Percentiles rank a stretch among this genome's conserved stretches.
These are phyloP conservation scores for Epichloe aotearoae DNA, from an alignment of 2,329 filamentous ascomycete genomes.

Conservation along the genomic window DNA sequence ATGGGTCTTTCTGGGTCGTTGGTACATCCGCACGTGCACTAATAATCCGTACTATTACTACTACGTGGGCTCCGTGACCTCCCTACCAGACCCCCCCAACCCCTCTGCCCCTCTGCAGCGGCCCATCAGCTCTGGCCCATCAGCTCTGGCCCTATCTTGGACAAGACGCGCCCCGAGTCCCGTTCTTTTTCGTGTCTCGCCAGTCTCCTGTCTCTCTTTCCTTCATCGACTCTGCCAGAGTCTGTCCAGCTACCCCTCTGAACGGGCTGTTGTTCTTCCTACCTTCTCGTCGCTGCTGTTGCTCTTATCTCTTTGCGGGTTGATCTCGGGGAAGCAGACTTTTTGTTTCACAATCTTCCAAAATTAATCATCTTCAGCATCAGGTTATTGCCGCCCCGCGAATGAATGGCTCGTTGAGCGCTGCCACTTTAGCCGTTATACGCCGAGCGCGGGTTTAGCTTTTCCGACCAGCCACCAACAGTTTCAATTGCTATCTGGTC, in stretches of 20 bases:
- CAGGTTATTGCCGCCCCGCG: background rate
- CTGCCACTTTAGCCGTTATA: background rate
- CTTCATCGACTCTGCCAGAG: constrained; percentile 4
- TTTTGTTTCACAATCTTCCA: background rate
- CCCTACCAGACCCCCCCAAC: too few species aligned
- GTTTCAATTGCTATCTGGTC: background rate
- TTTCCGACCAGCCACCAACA: background rate
- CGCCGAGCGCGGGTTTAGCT: background rate
- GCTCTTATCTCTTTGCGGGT: constrained; percentile 2
- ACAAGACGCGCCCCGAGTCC: background rate
- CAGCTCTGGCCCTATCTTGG: background rate
- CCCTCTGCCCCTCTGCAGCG: background rate
- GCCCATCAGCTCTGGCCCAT: background rate
- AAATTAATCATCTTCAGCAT: background rate
- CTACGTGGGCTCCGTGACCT: background rate
- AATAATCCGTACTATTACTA: too few species aligned
- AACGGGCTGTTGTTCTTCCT: background rate
- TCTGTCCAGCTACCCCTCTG: background rate
- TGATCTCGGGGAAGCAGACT: background rate
- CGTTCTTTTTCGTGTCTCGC: constrained; percentile 1
- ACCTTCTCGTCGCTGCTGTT: background rate
- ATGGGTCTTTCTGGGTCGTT: too few species aligned
- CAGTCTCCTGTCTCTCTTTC: background rate
- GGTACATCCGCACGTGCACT: too few species aligned
- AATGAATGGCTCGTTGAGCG: constrained; percentile 8